These are phyloP conservation scores for Hordeum vulgare DNA, from an alignment of 176 grass and related monocot genomes.

Conservation along the genomic window MorexV3_pseudomolecules_assembly NC_058523.1:510691427-510691926, in stretches of 20 bases:
- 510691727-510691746: constrained; percentile 28
- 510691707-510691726: constrained; percentile 19
- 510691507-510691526: not conserved
- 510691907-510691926: constrained; percentile 59
- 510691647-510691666: not conserved
- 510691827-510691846: not conserved
- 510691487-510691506: not conserved
- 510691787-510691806: constrained; percentile 23
- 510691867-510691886: constrained; percentile 33
- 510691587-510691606: not conserved
- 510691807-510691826: not conserved
- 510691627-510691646: constrained; percentile 8
- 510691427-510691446: too few species aligned
- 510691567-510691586: not conserved
- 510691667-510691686: not conserved
- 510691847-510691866: not conserved
- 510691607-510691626: not conserved
- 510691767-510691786: not conserved
- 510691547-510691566: constrained; percentile 7
- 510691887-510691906: constrained; percentile 6
- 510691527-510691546: not conserved
- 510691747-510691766: not conserved
- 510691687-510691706: constrained; percentile 18
- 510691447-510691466: too few species aligned
- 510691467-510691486: too few species aligned